A percentile compares a stretch with the other conserved stretches of the same genome.
Evolutionary conservation across 257 asterid genomes (phyloP).

Genomic region (Lithospermum erythrorhizon): DNA sequence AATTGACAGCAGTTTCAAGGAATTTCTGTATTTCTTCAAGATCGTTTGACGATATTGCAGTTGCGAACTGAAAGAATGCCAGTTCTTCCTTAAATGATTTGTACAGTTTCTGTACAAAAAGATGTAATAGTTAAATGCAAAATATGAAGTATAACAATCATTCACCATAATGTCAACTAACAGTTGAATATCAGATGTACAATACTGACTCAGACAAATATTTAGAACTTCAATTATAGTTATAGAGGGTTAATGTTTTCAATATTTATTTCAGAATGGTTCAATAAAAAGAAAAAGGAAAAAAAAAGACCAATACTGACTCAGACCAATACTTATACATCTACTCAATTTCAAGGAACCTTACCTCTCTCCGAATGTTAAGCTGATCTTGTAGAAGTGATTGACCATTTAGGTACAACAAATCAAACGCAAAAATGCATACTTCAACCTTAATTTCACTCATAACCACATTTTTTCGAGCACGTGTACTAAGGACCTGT

Average conservation of each 20-base stretch:
- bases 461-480: constrained; percentile 74
- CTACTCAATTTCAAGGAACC: background rate
- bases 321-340: too few relatives aligned
- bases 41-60: constrained; percentile 76
- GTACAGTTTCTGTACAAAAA: constrained; percentile 69
- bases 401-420: constrained; percentile 74
- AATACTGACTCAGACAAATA: background rate
- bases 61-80: constrained; percentile 71
- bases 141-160: constrained; percentile 9
- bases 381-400: constrained; percentile 83
- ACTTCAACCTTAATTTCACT: constrained; percentile 75
- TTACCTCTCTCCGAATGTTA: constrained; percentile 78
- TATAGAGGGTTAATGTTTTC: too few relatives aligned
- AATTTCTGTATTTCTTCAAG: constrained; percentile 88
- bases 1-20: constrained; percentile 80
- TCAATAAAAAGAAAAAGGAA: too few relatives aligned
- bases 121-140: constrained; percentile 12
- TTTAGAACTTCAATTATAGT: background rate
- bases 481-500: constrained; percentile 84
- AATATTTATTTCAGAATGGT: background rate
- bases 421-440: constrained; percentile 89
- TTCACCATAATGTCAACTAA: background rate
- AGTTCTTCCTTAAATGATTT: constrained; percentile 73
- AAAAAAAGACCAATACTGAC: too few relatives aligned
- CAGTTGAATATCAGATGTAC: background rate